Conservation (phyloP, 1,284 basidiomycete species). For the Cutaneotrichosporon cutaneum region DNA sequence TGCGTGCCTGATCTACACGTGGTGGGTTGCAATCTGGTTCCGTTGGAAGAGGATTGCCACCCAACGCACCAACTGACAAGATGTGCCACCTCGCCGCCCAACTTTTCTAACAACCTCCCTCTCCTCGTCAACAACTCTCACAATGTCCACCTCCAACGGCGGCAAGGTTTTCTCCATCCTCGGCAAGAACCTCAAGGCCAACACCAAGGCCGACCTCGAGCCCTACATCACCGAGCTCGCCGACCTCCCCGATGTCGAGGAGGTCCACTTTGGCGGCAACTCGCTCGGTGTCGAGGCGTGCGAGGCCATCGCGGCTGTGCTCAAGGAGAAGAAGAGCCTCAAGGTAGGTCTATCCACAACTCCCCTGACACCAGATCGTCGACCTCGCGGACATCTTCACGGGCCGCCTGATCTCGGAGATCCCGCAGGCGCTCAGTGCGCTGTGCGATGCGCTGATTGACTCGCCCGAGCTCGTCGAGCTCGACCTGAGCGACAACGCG, state of each 20-base stretch:
- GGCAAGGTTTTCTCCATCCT: slow-evolving; percentile 62
- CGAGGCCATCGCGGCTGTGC: slow-evolving; percentile 74
- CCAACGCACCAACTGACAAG: neutral
- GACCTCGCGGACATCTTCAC: slow-evolving; percentile 99
- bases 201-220: slow-evolving; percentile 74
- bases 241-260: slow-evolving; percentile 64
- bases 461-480: slow-evolving; percentile 76
- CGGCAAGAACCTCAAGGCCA: slow-evolving; percentile 77
- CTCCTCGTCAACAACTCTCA: slow-evolving; percentile 8
- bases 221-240: slow-evolving; percentile 71
- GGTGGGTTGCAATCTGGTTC: neutral
- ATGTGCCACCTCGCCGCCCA: neutral
- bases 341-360: slow-evolving; percentile 59
- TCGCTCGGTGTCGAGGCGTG: slow-evolving; percentile 94
- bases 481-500: slow-evolving; percentile 93
- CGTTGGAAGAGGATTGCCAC: neutral
- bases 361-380: slow-evolving; percentile 66
- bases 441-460: slow-evolving; percentile 83
- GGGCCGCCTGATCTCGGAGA: slow-evolving; percentile 91
- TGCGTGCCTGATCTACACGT: neutral
- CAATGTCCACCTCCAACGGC: slow-evolving; percentile 24
- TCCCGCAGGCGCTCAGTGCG: slow-evolving; percentile 82
- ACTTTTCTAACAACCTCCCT: slow-evolving; percentile 4
- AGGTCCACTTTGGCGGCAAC: slow-evolving; percentile 92
- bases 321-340: slow-evolving; percentile 68